Evolutionary conservation across 176 grass and related monocot genomes (phyloP), one percentile per base, ranked within the genome.

Genomic region (Eragrostis nindensis): DNA sequence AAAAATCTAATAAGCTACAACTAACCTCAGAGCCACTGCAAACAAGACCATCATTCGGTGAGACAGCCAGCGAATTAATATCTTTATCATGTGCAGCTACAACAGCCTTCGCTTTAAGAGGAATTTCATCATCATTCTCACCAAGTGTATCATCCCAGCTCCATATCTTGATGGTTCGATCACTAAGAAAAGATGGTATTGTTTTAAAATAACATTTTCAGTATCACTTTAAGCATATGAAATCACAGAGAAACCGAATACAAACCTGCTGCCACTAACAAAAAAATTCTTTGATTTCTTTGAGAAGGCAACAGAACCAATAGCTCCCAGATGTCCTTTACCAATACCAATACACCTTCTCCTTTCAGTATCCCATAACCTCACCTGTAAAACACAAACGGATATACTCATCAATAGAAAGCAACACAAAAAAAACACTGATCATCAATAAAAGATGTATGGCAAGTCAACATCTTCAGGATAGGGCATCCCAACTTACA

Each of bases 81-180:
- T 98, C 96, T 85, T 98, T 98, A 62, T 98, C 92, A 66, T 98
- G 92, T 76, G 90, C 96, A 69, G 96, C 92, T 64, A 95, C 88
- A 71, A 85, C 96, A 78, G 96, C 88, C 62, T 91, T 93, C 82
- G 96, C 62, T 89, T 89, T 98, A 65, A 98, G 84, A 70, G 81
- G 39, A 75, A 86, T 77, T 71, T 93, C 92, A 74, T 73, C 56
- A 2, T 87, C 89, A 70, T 32, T 73, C 72, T 82, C 86, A 78
- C 49, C 46, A 21, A 81, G 73, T 41, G 81, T 45, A 79, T 84
- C 71, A 71, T 95, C 90, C 80, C 90, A 88, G 74, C 47, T 95
- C 90, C 96, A 98, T 30, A 98, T 54, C 82, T 98, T 98, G 71
- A 98, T 91, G 45, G 96, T 98, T 19, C 88, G 86, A 61, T 98